Conservation (phyloP, 371 early-diverging fungal genomes). For the Apophysomyces ossiformis region DNA sequence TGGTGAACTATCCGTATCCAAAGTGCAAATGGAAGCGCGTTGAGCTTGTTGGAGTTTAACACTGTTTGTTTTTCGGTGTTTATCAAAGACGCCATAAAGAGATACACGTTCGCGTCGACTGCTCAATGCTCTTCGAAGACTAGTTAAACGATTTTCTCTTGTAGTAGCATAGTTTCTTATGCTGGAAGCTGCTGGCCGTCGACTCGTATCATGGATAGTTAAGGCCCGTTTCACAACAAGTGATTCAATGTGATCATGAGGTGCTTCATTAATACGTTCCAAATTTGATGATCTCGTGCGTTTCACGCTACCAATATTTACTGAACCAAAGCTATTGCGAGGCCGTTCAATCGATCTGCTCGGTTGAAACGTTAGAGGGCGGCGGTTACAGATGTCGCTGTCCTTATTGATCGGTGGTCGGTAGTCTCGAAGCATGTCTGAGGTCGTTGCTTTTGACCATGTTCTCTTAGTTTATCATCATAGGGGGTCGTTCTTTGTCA, state of each 20-base stretch:
- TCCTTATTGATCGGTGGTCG: background rate
- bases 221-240: constrained; percentile 9
- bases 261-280: constrained; percentile 26
- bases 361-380: background rate
- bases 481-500: background rate
- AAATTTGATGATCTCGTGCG: constrained; percentile 43
- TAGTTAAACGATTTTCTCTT: constrained; percentile 6
- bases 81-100: constrained; percentile 19
- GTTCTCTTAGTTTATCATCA: constrained; percentile 5
- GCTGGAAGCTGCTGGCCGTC: background rate
- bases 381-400: background rate
- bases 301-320: constrained; percentile 40
- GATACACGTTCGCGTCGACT: constrained; percentile 15
- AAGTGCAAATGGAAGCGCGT: constrained; percentile 16
- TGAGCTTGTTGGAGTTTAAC: background rate
- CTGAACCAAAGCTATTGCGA: constrained; percentile 22
- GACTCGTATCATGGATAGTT: constrained; percentile 8
- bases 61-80: constrained; percentile 1
- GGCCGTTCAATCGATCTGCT: background rate
- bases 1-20: constrained; percentile 7
- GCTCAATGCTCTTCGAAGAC: constrained; percentile 7
- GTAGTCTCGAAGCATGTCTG: background rate
- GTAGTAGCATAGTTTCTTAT: background rate
- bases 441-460: background rate
- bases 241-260: constrained; percentile 1